Evolutionary conservation across 352 stramenopile species (phyloP).

Genomic region (Phytophthora hibernalis): DNA sequence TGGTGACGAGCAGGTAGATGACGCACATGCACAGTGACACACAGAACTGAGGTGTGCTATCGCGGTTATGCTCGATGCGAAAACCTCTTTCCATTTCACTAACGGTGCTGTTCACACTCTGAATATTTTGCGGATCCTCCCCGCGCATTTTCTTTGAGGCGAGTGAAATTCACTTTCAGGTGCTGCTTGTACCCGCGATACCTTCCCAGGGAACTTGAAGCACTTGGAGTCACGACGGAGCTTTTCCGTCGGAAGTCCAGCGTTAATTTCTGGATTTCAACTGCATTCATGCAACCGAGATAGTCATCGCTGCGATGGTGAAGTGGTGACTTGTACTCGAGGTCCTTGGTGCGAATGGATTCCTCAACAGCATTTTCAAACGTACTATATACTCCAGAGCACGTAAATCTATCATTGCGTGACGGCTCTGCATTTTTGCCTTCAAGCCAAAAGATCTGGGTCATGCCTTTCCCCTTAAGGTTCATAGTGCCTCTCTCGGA

Average conservation of each 20-base stretch:
- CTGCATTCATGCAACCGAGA: conserved; percentile 65
- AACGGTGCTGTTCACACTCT: conserved; percentile 52
- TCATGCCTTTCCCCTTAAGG: conserved; percentile 77
- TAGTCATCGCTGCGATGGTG: conserved; percentile 68
- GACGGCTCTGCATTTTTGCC: conserved; percentile 45
- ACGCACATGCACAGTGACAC: conserved; percentile 45
- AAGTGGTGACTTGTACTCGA: conserved; percentile 34
- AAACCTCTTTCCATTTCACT: conserved; percentile 69
- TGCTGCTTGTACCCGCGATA: conserved; percentile 12
- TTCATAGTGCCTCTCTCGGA: conserved; percentile 71
- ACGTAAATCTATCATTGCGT: conserved; percentile 15
- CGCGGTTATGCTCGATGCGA: conserved; percentile 51
- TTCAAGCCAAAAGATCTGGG: conserved; percentile 75
- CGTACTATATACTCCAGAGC: conserved; percentile 34
- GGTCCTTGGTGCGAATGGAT: conserved; percentile 51
- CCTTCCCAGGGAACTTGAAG: conserved; percentile 5
- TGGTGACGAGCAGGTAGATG: conserved; percentile 40
- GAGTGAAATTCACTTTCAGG: not conserved
- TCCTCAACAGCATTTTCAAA: conserved; percentile 63
- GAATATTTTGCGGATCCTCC: conserved; percentile 23
- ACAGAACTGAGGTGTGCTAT: conserved; percentile 63
- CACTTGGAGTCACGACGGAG: not conserved
- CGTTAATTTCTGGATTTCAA: conserved; percentile 59
- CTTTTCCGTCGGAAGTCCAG: conserved; percentile 60
- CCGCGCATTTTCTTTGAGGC: not conserved